These are phyloP conservation scores for Boletus subcaerulescens DNA, from an alignment of 768 basidiomycete genomes.

Conservation along the genomic window DNA sequence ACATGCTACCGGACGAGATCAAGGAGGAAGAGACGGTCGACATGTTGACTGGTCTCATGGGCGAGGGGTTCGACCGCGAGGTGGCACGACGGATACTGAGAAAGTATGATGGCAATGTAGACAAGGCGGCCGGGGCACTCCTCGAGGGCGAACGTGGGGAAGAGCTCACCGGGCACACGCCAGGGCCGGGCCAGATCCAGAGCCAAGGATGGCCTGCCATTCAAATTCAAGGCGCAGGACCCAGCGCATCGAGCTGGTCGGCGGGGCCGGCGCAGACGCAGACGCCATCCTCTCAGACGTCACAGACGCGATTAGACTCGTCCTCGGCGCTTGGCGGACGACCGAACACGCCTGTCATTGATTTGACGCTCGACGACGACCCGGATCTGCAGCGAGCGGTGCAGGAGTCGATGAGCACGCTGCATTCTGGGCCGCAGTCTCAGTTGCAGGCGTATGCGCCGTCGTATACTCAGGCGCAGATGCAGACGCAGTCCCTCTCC, in stretches of 20 bases:
- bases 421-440: slow-evolving; percentile 25
- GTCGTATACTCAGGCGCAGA: slow-evolving; percentile 14
- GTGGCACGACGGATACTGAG: slow-evolving; percentile 54
- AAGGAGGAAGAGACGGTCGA: slow-evolving; percentile 34
- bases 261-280: not conserved
- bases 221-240: not conserved
- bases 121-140: slow-evolving; percentile 54
- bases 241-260: slow-evolving; percentile 3
- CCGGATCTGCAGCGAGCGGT: slow-evolving; percentile 49
- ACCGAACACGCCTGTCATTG: slow-evolving; percentile 42
- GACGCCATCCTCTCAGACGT: slow-evolving; percentile 5
- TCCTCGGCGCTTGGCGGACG: slow-evolving; percentile 13
- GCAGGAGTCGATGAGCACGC: slow-evolving; percentile 48
- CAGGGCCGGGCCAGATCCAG: slow-evolving; percentile 6
- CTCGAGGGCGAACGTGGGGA: slow-evolving; percentile 50
- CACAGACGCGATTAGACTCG: slow-evolving; percentile 9
- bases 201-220: slow-evolving; percentile 7
- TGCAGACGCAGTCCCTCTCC: not conserved
- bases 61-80: slow-evolving; percentile 38
- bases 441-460: slow-evolving; percentile 14
- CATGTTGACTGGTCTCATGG: slow-evolving; percentile 38
- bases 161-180: slow-evolving; percentile 6
- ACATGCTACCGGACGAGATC: slow-evolving; percentile 17
- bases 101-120: slow-evolving; percentile 57
- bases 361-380: slow-evolving; percentile 61